These are phyloP conservation scores for Yamadazyma jaroonii DNA, from an alignment of 1,139 yeast genomes.

Conservation along the genomic window DNA sequence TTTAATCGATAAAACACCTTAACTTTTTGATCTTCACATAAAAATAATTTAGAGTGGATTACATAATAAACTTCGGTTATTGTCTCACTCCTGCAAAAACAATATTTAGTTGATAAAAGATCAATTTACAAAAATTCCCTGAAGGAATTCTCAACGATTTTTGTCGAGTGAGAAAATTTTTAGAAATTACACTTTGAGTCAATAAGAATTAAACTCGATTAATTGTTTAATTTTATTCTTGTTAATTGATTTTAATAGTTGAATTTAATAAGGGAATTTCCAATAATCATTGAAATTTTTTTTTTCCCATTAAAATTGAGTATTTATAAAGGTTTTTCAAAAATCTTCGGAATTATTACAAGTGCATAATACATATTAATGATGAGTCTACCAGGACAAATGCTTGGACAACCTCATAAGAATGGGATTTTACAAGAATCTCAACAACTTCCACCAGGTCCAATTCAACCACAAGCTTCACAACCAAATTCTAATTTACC, in stretches of 20 bases:
- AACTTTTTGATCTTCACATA: no score
- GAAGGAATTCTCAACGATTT: conserved; percentile 4
- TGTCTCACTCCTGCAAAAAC: no score
- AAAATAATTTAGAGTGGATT: no score
- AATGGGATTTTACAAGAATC: conserved; percentile 13
- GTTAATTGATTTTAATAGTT: neutral
- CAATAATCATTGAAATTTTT: no score
- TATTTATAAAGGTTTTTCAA: no score
- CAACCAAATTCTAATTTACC: neutral
- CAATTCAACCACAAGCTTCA: conserved; percentile 1
- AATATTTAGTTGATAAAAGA: neutral
- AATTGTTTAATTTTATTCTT: neutral
- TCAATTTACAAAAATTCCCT: neutral
- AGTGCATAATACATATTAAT: neutral
- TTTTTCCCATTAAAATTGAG: no score
- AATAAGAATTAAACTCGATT: no score
- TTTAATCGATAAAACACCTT: no score
- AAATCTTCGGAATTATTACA: no score
- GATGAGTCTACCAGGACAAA: conserved; percentile 20
- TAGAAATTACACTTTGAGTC: neutral
- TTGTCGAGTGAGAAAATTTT: conserved; percentile 4
- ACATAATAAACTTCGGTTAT: no score
- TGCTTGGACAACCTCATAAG: conserved; percentile 16
- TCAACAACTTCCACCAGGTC: conserved; percentile 1
- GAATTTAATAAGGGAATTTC: neutral